Base-by-base conservation (phyloP, 805 yeast genomes). In the Dipodascopsis uninucleata region DNA sequence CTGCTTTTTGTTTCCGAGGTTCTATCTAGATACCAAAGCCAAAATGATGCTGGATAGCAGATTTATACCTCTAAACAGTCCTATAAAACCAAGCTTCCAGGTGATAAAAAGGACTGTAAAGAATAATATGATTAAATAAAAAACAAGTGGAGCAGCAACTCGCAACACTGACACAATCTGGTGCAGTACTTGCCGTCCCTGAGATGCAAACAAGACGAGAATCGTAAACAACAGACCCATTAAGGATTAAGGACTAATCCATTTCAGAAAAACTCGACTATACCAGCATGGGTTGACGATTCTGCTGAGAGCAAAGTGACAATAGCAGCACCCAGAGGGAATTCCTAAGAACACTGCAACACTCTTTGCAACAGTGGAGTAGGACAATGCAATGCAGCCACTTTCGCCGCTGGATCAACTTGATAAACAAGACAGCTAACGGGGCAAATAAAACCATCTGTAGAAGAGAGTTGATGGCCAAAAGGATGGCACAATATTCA, bases 371-470 rank as follows among this genome's bases (percentile, higher is more conserved):
- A 71, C 79, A 12, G 63, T 49, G 5, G 59, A 34, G 47, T 71
- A 73, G n/a, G n/a, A n/a, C n/a, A n/a, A n/a, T n/a, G n/a, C n/a
- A n/a, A n/a, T n/a, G n/a, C n/a, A n/a, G n/a, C n/a, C n/a, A n/a
- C n/a, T n/a, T n/a, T n/a, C n/a, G n/a, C n/a, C n/a, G 3, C 56
- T 57, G 16, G n/a, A 31, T 31, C 35, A 68, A 68, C 45, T 72
- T 67, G 43, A 76, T 67, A 50, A 71, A 72, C 35, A 76, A 66
- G n/a, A 72, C 56, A 45, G 71, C 70, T 46, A 70, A 66, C 7
- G 81, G 81, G 2, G 78, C 78, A 58, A 69, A 75, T 18, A 77
- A 63, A 0, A 71, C 65, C 26, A 76, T 63, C 57, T 77, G 81
- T 25, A 77, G 52, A 22, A 75, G 18, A 43, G 76, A 69, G 59